Evolutionary conservation across 805 yeast genomes (phyloP), one percentile per base, ranked within the genome.

Genomic region (Lachancea cidri): DNA sequence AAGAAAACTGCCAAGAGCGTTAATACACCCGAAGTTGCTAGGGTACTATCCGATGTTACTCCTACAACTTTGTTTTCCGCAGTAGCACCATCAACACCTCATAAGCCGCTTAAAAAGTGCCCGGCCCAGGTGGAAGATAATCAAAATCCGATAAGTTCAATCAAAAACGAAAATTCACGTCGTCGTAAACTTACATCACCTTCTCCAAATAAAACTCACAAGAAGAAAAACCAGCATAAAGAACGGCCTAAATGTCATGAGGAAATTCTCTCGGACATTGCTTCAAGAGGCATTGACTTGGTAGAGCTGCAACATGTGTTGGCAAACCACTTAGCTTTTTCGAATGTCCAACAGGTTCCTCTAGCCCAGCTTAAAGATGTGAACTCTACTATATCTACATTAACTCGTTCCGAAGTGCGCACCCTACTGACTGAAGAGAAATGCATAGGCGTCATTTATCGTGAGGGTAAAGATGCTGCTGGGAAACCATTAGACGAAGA

Each of bases 381-480:
- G 17, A 77, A 79, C 56, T 75, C 74, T 1, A 67, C 66, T 5
- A 76, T 82, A 3, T 67, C 75, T 4, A 59, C 64, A 4, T 55
- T 83, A 33, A 52, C 73, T 4, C 65, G 67, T 39, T 55, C 61
- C 19, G 76, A 76, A 53, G 49, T 76, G 14, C 66, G 76, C 42
- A 67, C 71, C 17, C 49, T 76, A 5, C 53, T 76, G 24, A 62
- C 64, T 6, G 64, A 71, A 27, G 61, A 66, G 35, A 45, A 78
- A 29, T 83, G 91, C 54, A 74, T 91, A 44, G 98, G 98, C n/a
- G 83, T 84, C 8, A 89, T 93, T 45, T 76, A 79, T 55, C 82
- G 98, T 62, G 72, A 75, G 44, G 97, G 97, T 36, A 89, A 88
- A 61, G 98, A 93, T 64, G 97, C 98, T 2, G 94, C 96, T 2